Percentiles rank a stretch among this genome's conserved stretches.
Evolutionary conservation across 441 rosid species (phyloP).

Genomic region (Melastoma candidum): DNA sequence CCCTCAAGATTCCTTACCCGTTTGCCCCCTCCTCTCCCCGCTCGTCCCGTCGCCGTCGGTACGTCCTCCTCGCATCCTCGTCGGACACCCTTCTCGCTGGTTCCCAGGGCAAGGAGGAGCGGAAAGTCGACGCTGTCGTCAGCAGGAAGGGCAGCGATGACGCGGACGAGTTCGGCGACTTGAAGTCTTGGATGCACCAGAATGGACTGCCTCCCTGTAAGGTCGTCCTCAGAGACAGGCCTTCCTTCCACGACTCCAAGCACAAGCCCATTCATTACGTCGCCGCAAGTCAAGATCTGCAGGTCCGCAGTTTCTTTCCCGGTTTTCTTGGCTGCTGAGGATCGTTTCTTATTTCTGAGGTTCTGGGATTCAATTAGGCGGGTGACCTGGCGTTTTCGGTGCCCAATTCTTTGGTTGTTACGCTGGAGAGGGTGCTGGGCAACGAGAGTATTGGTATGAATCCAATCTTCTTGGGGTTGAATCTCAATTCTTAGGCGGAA

Average conservation of each 20-base stretch:
- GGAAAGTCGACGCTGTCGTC: constrained; percentile 23
- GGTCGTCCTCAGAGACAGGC: constrained; percentile 61
- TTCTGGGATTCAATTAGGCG: constrained; percentile 25
- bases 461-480: constrained; percentile 10
- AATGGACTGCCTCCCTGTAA: constrained; percentile 89
- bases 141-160: constrained; percentile 28
- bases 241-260: constrained; percentile 46
- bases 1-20: constrained; percentile 25
- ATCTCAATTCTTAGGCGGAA: neutral
- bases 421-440: constrained; percentile 90
- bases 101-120: constrained; percentile 31
- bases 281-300: constrained; percentile 85
- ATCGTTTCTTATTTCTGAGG: neutral
- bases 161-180: constrained; percentile 37
- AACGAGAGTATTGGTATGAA: constrained; percentile 83
- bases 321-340: neutral
- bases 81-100: constrained; percentile 57
- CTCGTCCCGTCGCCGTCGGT: constrained; percentile 19
- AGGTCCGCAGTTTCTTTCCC: constrained; percentile 25
- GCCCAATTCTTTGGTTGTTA: constrained; percentile 77
- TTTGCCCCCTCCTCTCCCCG: constrained; percentile 21
- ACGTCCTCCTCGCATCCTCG: constrained; percentile 33
- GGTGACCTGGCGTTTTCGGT: constrained; percentile 85
- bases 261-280: constrained; percentile 71
- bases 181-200: constrained; percentile 87